Percentiles rank a stretch among this genome's conserved stretches.
These are phyloP conservation scores for Penicillium sp. DNA, from an alignment of 2,329 filamentous ascomycete species.

Conservation along the genomic window DNA sequence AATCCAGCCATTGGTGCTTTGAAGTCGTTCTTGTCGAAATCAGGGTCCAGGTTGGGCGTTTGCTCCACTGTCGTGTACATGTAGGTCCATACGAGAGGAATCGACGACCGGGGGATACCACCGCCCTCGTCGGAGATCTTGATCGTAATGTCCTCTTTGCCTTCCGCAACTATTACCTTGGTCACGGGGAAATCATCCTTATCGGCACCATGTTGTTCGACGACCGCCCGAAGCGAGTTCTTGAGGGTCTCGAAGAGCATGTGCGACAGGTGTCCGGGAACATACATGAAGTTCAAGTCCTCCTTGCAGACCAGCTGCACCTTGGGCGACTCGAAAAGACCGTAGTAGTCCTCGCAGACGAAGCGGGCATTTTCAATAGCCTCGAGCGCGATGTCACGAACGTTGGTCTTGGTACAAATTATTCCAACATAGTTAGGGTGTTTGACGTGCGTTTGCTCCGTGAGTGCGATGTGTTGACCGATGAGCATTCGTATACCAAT, in stretches of 20 bases:
- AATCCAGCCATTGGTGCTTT: conserved; percentile 99
- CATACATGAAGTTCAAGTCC: conserved; percentile 97
- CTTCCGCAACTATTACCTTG: conserved; percentile 94
- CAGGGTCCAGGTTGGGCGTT: conserved; percentile 86
- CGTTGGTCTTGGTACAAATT: conserved; percentile 97
- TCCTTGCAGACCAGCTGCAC: conserved; percentile 93
- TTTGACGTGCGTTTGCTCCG: conserved; percentile 78
- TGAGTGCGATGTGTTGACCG: conserved; percentile 93
- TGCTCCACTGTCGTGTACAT: conserved; percentile 99
- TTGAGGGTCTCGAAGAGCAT: conserved; percentile 99
- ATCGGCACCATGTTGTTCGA: conserved; percentile 88
- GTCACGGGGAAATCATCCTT: conserved; percentile 94
- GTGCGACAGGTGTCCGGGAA: conserved; percentile 94
- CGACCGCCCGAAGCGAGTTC: conserved; percentile 92
- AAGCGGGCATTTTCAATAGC: conserved; percentile 98
- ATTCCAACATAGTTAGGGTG: conserved; percentile 96
- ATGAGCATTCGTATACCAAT: conserved; percentile 99
- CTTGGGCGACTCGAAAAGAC: conserved; percentile 90
- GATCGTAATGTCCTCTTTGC: conserved; percentile 97
- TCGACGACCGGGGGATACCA: conserved; percentile 83
- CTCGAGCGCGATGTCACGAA: conserved; percentile 86
- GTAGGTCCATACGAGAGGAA: conserved; percentile 98
- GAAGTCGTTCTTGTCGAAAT: conserved; percentile 98
- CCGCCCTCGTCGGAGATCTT: conserved; percentile 96
- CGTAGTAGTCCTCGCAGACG: conserved; percentile 97